Evolutionary conservation across 768 basidiomycete species (phyloP).

Genomic region (Russula compacta): DNA sequence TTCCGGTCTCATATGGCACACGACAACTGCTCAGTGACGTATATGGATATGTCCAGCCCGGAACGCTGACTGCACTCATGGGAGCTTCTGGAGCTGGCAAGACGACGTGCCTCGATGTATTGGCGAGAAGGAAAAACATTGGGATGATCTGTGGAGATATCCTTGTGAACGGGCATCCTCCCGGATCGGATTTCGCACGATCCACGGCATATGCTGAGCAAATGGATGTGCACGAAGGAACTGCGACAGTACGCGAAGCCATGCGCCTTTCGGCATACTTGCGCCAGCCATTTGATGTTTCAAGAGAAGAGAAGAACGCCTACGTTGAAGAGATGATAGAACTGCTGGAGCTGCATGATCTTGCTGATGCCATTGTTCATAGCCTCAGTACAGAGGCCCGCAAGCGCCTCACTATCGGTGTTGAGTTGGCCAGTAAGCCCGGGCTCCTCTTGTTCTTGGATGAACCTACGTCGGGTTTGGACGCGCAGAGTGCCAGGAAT

Average conservation of each 20-base stretch:
- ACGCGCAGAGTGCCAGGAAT: conserved; percentile 69
- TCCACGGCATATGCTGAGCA: conserved; percentile 38
- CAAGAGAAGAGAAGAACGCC: conserved; percentile 63
- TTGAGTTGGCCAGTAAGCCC: conserved; percentile 84
- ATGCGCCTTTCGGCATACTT: conserved; percentile 80
- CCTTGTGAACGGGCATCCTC: conserved; percentile 55
- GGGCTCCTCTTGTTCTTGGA: conserved; percentile 64
- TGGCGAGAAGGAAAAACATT: conserved; percentile 64
- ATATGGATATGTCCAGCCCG: conserved; percentile 75
- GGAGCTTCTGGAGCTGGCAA: conserved; percentile 71
- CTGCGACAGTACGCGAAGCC: conserved; percentile 76
- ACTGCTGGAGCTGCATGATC: conserved; percentile 73
- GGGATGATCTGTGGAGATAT: conserved; percentile 57
- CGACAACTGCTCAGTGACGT: conserved; percentile 64
- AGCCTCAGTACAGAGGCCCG: conserved; percentile 59
- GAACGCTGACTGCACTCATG: conserved; percentile 84
- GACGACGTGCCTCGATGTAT: conserved; percentile 68
- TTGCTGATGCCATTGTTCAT: conserved; percentile 74
- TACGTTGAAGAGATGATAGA: conserved; percentile 82
- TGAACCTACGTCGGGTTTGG: conserved; percentile 47
- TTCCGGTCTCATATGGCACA: conserved; percentile 55
- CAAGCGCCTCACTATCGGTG: conserved; percentile 85
- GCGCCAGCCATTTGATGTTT: conserved; percentile 59
- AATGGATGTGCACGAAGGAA: conserved; percentile 79
- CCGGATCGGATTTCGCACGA: conserved; percentile 41